These are phyloP conservation scores for Limnomonas spitsbergensis DNA, from an alignment of 139 green algal genomes.

Conservation along the genomic window DNA sequence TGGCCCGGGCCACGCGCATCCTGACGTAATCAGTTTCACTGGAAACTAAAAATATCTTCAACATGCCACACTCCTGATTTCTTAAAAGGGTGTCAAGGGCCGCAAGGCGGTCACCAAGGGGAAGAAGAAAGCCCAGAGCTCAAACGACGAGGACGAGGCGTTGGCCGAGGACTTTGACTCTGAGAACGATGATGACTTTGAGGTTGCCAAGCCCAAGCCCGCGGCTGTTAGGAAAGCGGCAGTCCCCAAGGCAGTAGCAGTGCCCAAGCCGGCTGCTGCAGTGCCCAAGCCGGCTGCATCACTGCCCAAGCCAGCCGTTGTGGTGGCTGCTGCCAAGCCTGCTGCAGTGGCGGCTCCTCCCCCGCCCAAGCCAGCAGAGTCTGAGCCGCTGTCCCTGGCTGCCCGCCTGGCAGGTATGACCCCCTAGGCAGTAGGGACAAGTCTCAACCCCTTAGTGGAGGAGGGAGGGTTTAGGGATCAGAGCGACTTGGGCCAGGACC, in stretches of 20 bases:
- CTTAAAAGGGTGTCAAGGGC: neutral
- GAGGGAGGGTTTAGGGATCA: no score
- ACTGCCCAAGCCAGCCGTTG: constrained; percentile 31
- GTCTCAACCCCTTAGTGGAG: no score
- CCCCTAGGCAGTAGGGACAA: no score
- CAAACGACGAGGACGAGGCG: constrained; percentile 11
- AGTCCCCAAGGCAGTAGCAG: constrained; percentile 11
- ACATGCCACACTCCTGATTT: neutral
- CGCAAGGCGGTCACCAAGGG: constrained; percentile 18
- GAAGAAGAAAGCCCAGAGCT: constrained; percentile 21
- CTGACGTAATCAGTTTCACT: no score
- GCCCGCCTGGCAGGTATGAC: constrained; percentile 28
- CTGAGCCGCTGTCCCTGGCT: constrained; percentile 12
- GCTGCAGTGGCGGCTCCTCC: neutral
- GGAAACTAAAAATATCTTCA: no score
- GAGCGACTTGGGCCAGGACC: no score
- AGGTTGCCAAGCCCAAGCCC: constrained; percentile 23
- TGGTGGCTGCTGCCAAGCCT: constrained; percentile 19
- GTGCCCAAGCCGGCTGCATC: constrained; percentile 12
- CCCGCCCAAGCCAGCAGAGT: constrained; percentile 4
- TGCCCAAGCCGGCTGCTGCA: neutral
- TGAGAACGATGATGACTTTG: constrained; percentile 31
- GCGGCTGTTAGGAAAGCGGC: constrained; percentile 19
- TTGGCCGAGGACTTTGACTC: neutral
- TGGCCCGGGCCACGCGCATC: no score